These are phyloP conservation scores for Saturnispora galanensis DNA, from an alignment of 805 yeast species.

Conservation along the genomic window DNA sequence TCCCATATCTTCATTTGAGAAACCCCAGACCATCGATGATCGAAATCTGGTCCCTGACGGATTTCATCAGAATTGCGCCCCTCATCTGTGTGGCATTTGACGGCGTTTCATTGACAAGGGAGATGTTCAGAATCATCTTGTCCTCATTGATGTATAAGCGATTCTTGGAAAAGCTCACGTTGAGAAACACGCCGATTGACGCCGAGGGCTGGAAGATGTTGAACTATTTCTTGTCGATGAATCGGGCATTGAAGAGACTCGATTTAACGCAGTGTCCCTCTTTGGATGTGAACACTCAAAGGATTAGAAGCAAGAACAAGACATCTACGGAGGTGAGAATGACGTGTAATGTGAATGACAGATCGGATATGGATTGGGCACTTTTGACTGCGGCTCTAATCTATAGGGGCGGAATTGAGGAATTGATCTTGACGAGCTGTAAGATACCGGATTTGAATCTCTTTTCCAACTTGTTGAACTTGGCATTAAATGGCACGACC, in stretches of 20 bases:
- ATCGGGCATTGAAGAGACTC: conserved; percentile 44
- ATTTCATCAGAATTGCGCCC: conserved; percentile 80
- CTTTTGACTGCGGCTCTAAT: conserved; percentile 59
- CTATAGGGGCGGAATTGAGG: conserved; percentile 69
- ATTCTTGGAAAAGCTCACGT: conserved; percentile 59
- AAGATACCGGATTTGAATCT: conserved; percentile 44
- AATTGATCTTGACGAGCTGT: conserved; percentile 70
- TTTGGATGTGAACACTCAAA: conserved; percentile 35
- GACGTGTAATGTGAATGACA: conserved; percentile 39
- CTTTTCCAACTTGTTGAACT: conserved; percentile 45
- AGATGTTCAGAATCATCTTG: conserved; percentile 68
- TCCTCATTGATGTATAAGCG: conserved; percentile 59
- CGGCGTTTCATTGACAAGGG: conserved; percentile 63
- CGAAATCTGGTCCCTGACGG: conserved; percentile 81
- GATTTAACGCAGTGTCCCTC: conserved; percentile 66
- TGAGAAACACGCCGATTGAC: conserved; percentile 70
- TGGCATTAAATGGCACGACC: conserved; percentile 48
- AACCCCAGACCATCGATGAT: conserved; percentile 88
- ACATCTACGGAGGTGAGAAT: conserved; percentile 24
- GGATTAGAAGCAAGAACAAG: conserved; percentile 24
- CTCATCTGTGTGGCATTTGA: conserved; percentile 67
- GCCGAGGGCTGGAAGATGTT: conserved; percentile 67
- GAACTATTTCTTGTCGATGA: conserved; percentile 64
- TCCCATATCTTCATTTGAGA: conserved; percentile 59
- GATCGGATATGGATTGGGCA: conserved; percentile 80